Evolutionary conservation across 2,329 filamentous ascomycete genomes (phyloP).

Genomic region (Endothia cerciana): DNA sequence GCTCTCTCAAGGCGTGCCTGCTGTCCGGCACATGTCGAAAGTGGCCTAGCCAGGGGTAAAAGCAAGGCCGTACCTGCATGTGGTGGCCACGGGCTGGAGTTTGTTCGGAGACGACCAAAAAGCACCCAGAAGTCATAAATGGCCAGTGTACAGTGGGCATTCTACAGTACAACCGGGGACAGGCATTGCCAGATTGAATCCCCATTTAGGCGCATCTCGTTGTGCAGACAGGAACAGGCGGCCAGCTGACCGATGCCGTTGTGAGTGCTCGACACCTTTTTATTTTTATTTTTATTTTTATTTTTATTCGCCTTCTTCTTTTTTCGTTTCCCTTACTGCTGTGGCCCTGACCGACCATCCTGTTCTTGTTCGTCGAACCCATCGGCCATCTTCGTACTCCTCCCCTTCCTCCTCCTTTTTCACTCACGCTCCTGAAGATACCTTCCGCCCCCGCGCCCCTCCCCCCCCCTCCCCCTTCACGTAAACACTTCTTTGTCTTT

Average conservation of each 20-base stretch:
- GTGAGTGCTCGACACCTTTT: neutral
- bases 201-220: slow-evolving; percentile 23
- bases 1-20: neutral
- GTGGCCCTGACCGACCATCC: slow-evolving; percentile 18
- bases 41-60: slow-evolving; percentile 4
- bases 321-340: neutral
- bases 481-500: slow-evolving; percentile 13
- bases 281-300: no score
- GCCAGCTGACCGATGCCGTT: neutral
- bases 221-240: slow-evolving; percentile 6
- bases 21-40: slow-evolving; percentile 3
- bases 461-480: slow-evolving; percentile 7
- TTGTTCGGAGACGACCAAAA: no score
- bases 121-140: slow-evolving; percentile 8
- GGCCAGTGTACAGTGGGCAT: neutral
- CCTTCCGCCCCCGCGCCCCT: slow-evolving; percentile 2
- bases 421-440: slow-evolving; percentile 3
- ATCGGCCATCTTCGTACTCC: neutral
- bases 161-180: slow-evolving; percentile 10
- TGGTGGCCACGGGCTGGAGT: neutral
- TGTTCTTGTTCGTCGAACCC: slow-evolving; percentile 15
- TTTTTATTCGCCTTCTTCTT: neutral
- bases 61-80: slow-evolving; percentile 6
- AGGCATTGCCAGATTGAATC: slow-evolving; percentile 12
- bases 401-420: slow-evolving; percentile 2